Base-by-base conservation (phyloP, 441 rosid species). In the Lepidium campestre region DNA sequence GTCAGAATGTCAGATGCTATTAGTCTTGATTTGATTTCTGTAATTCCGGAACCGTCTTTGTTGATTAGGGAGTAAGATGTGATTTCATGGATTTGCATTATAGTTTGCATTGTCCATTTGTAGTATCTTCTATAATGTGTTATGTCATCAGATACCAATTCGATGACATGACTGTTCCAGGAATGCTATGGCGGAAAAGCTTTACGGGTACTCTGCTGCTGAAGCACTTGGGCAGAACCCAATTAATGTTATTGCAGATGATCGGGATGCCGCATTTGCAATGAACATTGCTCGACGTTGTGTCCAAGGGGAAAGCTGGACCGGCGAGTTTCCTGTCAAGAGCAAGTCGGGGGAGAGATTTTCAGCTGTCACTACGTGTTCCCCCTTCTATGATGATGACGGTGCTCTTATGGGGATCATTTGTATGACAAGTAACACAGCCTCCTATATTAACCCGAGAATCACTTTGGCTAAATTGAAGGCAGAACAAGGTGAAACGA, bases 151-250 rank as follows among this genome's bases (percentile, higher is more conserved):
- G 62, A 49, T 65, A 52, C 39, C 49, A 46, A 56, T 53, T 48
- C 18, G 17, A 7, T 61, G 42, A 10, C 46, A 27, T 45, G 46
- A 37, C 49, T 78, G 73, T 55, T 68, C 56, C 87, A 93, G 98
- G 98, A 93, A 93, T 67, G 80, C 83, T 46, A 75, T 85, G 57
- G 97, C 98, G 17, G 98, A 93, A 71, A 80, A 74, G 52, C 86
- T 93, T 27, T 93, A 83, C 75, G 98, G 98, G 20, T 86, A 80
- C 70, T 78, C 93, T 41, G 79, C 88, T 0, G 82, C 80, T 13
- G 97, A 90, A 77, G 97, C 95, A 29, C 82, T 90, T 10, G 96
- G 96, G 46, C 75, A 73, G 81, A 83, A 86, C 68, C 91, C 79
- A 14, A 52, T 90, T 74, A 86, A 82, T 70, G 77, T 90, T 65